phyloP scores from a whole-genome alignment of 148 eudicot species.

The Diospyros kaki region DNA sequence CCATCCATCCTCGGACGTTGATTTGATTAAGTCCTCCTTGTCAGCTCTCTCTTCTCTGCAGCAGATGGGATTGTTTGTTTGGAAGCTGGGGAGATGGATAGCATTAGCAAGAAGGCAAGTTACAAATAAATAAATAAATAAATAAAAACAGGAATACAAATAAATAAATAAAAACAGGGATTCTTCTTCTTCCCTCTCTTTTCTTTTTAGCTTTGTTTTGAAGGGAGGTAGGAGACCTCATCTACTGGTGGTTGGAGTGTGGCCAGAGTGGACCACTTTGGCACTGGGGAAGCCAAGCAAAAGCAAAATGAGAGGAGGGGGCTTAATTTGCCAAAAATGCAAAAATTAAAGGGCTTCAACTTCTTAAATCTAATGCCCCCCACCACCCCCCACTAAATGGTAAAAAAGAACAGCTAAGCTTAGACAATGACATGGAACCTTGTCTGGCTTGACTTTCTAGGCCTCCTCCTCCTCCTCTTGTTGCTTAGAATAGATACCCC shows the following conservation, averaged over 20 bases:
- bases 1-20: conserved; percentile 16
- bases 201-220: conserved; percentile 12
- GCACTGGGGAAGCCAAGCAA: too few species aligned
- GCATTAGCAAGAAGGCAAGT: neutral
- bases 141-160: too few species aligned
- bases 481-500: conserved; percentile 3
- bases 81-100: conserved; percentile 17
- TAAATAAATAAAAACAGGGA: too few species aligned
- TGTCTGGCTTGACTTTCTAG: conserved; percentile 23
- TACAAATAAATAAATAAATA: too few species aligned
- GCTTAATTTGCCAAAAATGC: too few species aligned
- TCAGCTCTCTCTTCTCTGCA: neutral
- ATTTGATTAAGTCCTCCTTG: conserved; percentile 19
- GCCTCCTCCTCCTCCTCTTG: neutral
- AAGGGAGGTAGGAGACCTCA: neutral
- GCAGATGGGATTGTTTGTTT: conserved; percentile 14
- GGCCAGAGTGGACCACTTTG: too few species aligned
- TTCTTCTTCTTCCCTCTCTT: too few species aligned
- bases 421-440: conserved; percentile 21
- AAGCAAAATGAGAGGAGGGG: too few species aligned
- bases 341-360: neutral
- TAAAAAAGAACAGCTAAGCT: conserved; percentile 29
- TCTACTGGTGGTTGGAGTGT: conserved; percentile 8
- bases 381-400: conserved; percentile 14
- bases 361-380: neutral